Percentiles rank a stretch among this genome's conserved stretches.
phyloP scores from a whole-genome alignment of 2,329 filamentous ascomycete genomes.

The Aureobasidium subglaciale region DNA sequence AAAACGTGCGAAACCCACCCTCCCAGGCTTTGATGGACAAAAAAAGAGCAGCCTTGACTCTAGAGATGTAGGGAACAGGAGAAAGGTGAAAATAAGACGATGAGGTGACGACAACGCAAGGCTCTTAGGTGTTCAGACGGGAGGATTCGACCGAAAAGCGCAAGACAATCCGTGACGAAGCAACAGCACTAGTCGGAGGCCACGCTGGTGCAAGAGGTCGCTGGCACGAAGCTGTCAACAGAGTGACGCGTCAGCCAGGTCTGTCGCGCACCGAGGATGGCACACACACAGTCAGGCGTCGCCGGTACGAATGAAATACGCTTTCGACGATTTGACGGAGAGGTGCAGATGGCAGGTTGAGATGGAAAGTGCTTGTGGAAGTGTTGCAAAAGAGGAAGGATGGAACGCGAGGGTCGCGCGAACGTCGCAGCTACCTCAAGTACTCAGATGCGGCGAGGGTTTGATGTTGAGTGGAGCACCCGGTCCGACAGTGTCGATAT shows the following conservation, averaged over 20 bases:
- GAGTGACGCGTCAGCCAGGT: slow-evolving; percentile 1
- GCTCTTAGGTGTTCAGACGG: neutral
- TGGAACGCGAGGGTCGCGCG: neutral
- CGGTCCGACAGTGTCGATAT: no score
- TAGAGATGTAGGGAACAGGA: neutral
- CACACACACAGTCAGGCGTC: slow-evolving; percentile 8
- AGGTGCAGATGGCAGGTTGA: neutral
- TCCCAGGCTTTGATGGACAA: slow-evolving; percentile 3
- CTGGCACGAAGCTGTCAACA: neutral
- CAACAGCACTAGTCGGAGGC: slow-evolving; percentile 6
- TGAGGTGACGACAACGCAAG: neutral
- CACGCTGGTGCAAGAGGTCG: neutral
- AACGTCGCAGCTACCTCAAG: neutral
- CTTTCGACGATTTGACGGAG: neutral
- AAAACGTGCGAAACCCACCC: slow-evolving; percentile 11
- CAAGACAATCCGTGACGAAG: slow-evolving; percentile 5
- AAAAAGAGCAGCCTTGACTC: slow-evolving; percentile 1
- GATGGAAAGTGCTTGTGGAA: neutral
- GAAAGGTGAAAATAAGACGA: neutral
- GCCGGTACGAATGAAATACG: neutral
- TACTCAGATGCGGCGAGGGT: no score
- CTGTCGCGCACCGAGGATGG: neutral
- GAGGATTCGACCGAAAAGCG: neutral
- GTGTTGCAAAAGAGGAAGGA: neutral
- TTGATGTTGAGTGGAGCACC: no score